Evolutionary conservation across 176 grass and related monocot species (phyloP), one percentile per base, ranked within the genome.

Genomic region (Raddia guianensis): DNA sequence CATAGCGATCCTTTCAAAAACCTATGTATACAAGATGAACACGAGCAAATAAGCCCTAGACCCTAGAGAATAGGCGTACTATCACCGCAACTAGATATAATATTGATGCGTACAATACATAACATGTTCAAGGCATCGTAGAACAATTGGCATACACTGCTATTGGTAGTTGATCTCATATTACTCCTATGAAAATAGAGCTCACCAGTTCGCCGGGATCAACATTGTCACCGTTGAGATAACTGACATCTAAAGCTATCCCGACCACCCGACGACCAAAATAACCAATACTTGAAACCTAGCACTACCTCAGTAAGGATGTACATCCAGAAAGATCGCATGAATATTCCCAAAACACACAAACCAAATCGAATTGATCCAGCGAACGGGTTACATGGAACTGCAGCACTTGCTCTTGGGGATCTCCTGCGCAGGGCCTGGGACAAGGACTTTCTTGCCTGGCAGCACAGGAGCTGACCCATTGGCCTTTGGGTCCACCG

Each of bases 351-450:
- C 44, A 77, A 84, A 12, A 57, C 57, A 63, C 7, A 62, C 35
- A 71, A 66, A 51, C 3, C 62, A 20, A 56, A 63, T 49, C 12
- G 44, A 80, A 49, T 50, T 9, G 59, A 60, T 12, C 15, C 6
- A 0, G 12, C 33, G 14, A 20, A 66, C 27, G 33, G 5, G 42
- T 72, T 35, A 90, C 65, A 90, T 77, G 15, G 70, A 66, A 82
- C 77, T 82, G 83, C 87, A 90, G 83, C 83, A 85, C 58, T 90
- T 90, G 77, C 78, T 78, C 87, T 86, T 90, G 2, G 83, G 83
- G 66, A 90, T 86, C 57, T 90, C 87, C 58, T 90, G 87, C 3
- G 78, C 87, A 0, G 87, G 87, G 8, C 87, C 87, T 35, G 87
- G 87, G 59, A 90, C 83, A 9, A 90, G 66, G 20, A 90, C 83